Conservation (phyloP, 1,284 basidiomycete species). For the Cutaneotrichosporon curvatum region DNA sequence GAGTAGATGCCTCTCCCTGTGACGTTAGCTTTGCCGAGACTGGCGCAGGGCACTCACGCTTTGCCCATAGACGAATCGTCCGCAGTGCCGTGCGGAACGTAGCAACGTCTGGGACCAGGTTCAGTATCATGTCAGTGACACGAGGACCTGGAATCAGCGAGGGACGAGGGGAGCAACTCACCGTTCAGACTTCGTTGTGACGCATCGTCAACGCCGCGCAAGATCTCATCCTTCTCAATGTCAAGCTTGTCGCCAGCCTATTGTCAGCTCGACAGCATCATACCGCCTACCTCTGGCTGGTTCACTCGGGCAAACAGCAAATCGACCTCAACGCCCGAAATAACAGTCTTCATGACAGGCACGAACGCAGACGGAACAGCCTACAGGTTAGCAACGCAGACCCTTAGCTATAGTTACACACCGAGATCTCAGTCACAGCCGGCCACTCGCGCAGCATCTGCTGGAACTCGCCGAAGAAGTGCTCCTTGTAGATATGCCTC, state of each 20-base stretch:
- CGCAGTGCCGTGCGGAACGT: constrained; percentile 91
- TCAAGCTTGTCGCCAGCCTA: constrained; percentile 82
- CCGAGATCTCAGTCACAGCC: constrained; percentile 82
- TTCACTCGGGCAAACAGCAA: constrained; percentile 70
- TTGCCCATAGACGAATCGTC: constrained; percentile 97
- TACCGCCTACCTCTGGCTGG: constrained; percentile 33
- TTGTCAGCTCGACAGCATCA: constrained; percentile 21
- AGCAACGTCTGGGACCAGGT: constrained; percentile 87
- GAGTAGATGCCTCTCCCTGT: constrained; percentile 91
- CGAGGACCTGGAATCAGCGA: constrained; percentile 62
- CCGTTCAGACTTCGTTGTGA: constrained; percentile 93
- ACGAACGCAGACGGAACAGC: constrained; percentile 95
- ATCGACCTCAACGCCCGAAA: constrained; percentile 88
- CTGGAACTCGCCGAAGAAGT: constrained; percentile 92
- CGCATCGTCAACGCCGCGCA: constrained; percentile 88
- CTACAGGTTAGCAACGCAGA: constrained; percentile 47
- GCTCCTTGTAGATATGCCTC: constrained; percentile 87
- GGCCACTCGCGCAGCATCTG: constrained; percentile 79
- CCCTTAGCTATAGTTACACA: constrained; percentile 49
- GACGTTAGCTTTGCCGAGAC: constrained; percentile 2
- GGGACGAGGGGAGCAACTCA: constrained; percentile 36
- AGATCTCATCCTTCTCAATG: constrained; percentile 80
- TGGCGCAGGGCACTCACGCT: constrained; percentile 59
- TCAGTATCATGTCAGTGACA: constrained; percentile 92
- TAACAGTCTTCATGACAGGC: constrained; percentile 86